Evolutionary conservation across 2,329 filamentous ascomycete genomes (phyloP), one percentile per base, ranked within the genome.

Genomic region (Fusarium praegraminearum): DNA sequence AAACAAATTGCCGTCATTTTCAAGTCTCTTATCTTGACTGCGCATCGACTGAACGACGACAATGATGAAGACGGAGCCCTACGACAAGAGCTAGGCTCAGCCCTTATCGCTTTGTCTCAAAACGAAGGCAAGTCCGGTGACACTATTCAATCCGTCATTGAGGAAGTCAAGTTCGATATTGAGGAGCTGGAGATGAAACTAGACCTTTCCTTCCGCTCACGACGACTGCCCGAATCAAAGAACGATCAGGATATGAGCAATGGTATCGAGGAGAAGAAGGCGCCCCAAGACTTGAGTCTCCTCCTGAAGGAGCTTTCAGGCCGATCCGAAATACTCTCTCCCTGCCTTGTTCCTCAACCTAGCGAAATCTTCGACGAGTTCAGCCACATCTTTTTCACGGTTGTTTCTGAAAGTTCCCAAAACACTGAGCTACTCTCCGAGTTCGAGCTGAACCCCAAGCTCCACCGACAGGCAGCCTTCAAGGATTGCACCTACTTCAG

Each of bases 171-270:
- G 15, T 85, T 93, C 63, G 91, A 96, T 73, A 86, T 96, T 45
- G 88, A 93, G 64, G 86, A 89, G 49, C 81, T 96, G 20, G 92
- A 96, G 79, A 86, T 93, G 80, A 91, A 89, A 71, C 83, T 97
- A 22, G 90, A 93, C 57, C 87, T 90, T 11, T 87, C 89, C 12
- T 87, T 94, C 65, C 87, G 90, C 41, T 86, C 86, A 10, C 82
- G 72, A 60, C 82, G 86, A 45, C 78, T 87, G 20, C 81, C 85
- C n/a, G 82, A 83, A 53, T 71, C 82, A 3, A 77, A 84, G 49
- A 84, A 86, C 30, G 86, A 89, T 69, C 83, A 69, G 9, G 66
- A 78, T 7, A 67, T 83, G 65, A 74, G 73, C 2, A 69, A 77
- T 22, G 74, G 65, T 12, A 64, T 62, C 20, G 70, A 57, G 54